Percentiles rank a stretch among this genome's conserved stretches.
These are phyloP conservation scores for Exophiala xenobiotica DNA, from an alignment of 2,329 filamentous ascomycete species.

Conservation along the genomic window DNA sequence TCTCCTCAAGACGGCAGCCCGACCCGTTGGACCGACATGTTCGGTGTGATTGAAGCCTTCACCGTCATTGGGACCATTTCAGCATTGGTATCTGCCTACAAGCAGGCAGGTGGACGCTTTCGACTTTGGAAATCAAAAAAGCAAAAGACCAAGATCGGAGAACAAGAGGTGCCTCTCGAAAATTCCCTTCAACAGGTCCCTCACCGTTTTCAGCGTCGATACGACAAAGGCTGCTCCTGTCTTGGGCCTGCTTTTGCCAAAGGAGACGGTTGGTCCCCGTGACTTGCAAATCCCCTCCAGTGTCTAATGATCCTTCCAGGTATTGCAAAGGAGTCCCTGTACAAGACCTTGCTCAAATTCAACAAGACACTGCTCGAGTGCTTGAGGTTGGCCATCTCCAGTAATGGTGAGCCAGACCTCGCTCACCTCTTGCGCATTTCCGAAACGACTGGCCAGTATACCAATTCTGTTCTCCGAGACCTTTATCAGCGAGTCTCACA, in stretches of 20 bases:
- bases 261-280: neutral
- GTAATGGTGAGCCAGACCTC: neutral
- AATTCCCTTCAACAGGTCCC: neutral
- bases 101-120: neutral
- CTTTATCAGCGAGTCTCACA: neutral
- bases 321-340: conserved; percentile 2
- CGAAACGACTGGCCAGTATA: neutral
- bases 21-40: neutral
- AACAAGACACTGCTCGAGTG: neutral
- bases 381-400: neutral
- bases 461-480: neutral
- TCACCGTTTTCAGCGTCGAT: neutral
- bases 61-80: neutral
- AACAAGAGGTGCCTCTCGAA: neutral
- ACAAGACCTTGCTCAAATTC: neutral
- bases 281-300: neutral
- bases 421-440: neutral
- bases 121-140: neutral
- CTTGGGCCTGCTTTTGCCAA: neutral
- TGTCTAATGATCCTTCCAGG: neutral
- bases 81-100: neutral
- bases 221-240: neutral
- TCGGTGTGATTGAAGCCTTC: neutral
- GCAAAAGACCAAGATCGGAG: neutral
- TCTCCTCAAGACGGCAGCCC: neutral